Conservation (phyloP, 2,329 filamentous ascomycete species). For the Fonsecaea pugnacius region DNA sequence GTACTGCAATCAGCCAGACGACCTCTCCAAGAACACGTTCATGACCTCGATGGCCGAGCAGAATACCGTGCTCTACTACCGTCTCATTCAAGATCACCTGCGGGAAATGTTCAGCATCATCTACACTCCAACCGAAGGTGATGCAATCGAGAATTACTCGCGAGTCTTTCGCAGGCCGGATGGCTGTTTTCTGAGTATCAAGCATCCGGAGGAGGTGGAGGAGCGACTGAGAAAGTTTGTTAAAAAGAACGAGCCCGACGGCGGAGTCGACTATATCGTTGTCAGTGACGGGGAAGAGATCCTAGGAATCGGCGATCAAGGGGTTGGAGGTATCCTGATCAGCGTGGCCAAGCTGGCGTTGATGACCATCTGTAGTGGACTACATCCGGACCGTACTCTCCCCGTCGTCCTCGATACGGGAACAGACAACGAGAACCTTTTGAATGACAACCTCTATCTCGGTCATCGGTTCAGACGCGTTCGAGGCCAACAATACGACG, state of each 20-base stretch:
- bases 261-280: slow-evolving; percentile 77
- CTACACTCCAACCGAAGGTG: slow-evolving; percentile 82
- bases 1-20: slow-evolving; percentile 66
- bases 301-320: slow-evolving; percentile 83
- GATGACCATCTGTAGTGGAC: slow-evolving; percentile 82
- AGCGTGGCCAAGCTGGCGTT: slow-evolving; percentile 81
- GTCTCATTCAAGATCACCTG: slow-evolving; percentile 76
- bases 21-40: slow-evolving; percentile 82
- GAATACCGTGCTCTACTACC: slow-evolving; percentile 77
- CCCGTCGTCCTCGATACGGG: slow-evolving; percentile 85
- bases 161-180: slow-evolving; percentile 76
- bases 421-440: slow-evolving; percentile 75
- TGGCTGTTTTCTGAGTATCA: slow-evolving; percentile 79
- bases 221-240: slow-evolving; percentile 62
- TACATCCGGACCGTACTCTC: slow-evolving; percentile 77
- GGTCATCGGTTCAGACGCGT: slow-evolving; percentile 70
- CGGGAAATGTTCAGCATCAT: slow-evolving; percentile 90
- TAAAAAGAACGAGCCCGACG: slow-evolving; percentile 20
- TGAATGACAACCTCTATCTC: slow-evolving; percentile 78
- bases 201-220: slow-evolving; percentile 68
- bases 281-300: slow-evolving; percentile 76
- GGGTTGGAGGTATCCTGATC: slow-evolving; percentile 81
- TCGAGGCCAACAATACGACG: slow-evolving; percentile 73
- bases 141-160: slow-evolving; percentile 85
- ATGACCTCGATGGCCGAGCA: slow-evolving; percentile 83